Evolutionary conservation across 352 stramenopile species (phyloP), one percentile per base, ranked within the genome.

Genomic region (Phytopythium montanum): DNA sequence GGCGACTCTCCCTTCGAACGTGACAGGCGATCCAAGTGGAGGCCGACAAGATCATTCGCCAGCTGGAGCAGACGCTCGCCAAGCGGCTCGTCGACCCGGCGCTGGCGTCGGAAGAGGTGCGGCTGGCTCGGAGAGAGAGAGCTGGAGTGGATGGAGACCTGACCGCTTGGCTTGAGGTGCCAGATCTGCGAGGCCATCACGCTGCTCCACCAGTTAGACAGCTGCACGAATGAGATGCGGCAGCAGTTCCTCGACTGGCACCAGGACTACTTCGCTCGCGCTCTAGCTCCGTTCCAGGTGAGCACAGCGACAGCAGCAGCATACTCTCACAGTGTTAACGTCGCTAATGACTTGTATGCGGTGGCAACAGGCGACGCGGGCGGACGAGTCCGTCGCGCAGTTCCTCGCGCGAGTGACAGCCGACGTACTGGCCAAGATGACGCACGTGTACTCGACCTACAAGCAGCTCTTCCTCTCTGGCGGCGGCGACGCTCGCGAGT

Each of bases 241-340:
- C 80, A 92, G 55, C 86, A 92, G 41, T 95, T 94, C 65, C 63
- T 95, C 10, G 76, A 92, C 39, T 95, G 86, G 86, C 82, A 95
- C 50, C 79, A 92, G 54, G 38, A 58, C 28, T 86, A 90, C 60
- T 92, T 95, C 70, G 70, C 85, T 12, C 71, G 73, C 42, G 62
- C 60, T 19, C 58, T 91, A n/a, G 64, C 64, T 34, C 55, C 61
- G 25, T 90, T 83, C 66, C 75, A 83, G 62, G 78, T 87, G 68
- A 26, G 26, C 6, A 36, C 2, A 19, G 19, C 23, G 42, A 49
- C 25, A 44, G 13, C 13, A n/a, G 26, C 25, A 18, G 0, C 54
- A 61, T 9, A 31, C 34, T 45, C 42, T 14, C 46, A 21, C 49
- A 29, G 21, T 2, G 29, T 19, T 26, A 7, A 12, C 28, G 9